Evolutionary conservation across 2,329 filamentous ascomycete species (phyloP).

Genomic region (Ophiostoma sp.): DNA sequence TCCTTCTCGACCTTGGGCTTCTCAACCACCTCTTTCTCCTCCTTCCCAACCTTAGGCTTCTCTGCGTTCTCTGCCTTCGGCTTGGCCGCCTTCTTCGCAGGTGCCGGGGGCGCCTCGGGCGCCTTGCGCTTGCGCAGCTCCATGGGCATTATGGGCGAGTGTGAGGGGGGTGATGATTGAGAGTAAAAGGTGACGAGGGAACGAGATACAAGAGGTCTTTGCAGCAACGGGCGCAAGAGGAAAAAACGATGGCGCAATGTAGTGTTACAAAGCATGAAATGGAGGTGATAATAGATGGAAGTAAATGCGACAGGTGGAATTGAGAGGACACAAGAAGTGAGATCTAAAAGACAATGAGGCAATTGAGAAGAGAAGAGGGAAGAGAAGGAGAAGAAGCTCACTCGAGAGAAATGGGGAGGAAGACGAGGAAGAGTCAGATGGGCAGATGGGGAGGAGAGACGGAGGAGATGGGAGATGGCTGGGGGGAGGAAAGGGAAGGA

Average conservation of each 20-base stretch:
- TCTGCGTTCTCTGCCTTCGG: slow-evolving; percentile 34
- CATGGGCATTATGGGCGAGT: slow-evolving; percentile 50
- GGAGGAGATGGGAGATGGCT: slow-evolving; percentile 22
- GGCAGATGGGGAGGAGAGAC: slow-evolving; percentile 5
- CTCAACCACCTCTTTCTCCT: too few species aligned
- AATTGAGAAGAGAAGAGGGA: background rate
- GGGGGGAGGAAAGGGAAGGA: slow-evolving; percentile 15
- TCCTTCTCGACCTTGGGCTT: slow-evolving; percentile 24
- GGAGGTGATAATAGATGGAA: background rate
- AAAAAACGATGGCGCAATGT: slow-evolving; percentile 8
- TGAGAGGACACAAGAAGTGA: background rate
- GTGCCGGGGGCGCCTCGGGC: slow-evolving; percentile 36
- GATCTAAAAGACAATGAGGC: background rate
- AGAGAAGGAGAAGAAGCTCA: background rate
- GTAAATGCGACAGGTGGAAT: background rate
- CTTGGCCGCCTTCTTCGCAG: slow-evolving; percentile 27
- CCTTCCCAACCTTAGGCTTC: slow-evolving; percentile 32
- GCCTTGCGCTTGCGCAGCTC: slow-evolving; percentile 64
- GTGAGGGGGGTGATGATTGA: background rate
- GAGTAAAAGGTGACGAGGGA: background rate
- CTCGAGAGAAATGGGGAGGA: slow-evolving; percentile 14
- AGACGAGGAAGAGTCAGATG: slow-evolving; percentile 19
- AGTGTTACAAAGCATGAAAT: slow-evolving; percentile 3
- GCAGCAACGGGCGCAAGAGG: background rate
- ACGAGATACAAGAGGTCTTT: background rate